A percentile compares a stretch with the other conserved stretches of the same genome.
These are phyloP conservation scores for Solanum hybrid DNA, from an alignment of 305 asterid species.

Conservation along the genomic window DNA sequence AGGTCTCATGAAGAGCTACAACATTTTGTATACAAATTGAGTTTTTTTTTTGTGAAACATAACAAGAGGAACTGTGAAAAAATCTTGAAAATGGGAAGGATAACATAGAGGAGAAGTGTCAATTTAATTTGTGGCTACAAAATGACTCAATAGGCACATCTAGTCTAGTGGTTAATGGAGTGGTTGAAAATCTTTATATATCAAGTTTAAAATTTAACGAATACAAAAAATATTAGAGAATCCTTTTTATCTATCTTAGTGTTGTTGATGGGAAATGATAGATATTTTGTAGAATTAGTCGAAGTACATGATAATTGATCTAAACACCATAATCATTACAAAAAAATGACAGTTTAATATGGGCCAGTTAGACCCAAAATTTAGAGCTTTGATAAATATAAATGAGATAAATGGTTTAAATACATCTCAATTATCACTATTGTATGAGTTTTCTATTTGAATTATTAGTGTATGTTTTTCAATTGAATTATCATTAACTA, in stretches of 20 bases:
- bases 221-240: no score
- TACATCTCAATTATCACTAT: neutral
- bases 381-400: neutral
- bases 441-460: no score
- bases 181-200: no score
- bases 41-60: neutral
- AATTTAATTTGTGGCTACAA: neutral
- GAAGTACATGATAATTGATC: fast-evolving
- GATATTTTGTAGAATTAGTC: fast-evolving
- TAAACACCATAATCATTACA: no score
- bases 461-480: no score
- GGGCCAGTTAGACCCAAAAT: neutral
- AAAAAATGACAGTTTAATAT: neutral
- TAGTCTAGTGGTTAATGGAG: fast-evolving
- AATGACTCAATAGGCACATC: neutral
- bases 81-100: neutral
- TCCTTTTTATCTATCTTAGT: no score
- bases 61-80: neutral
- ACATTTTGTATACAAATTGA: neutral
- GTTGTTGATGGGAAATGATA: no score
- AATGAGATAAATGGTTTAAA: neutral
- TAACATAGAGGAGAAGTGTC: neutral
- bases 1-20: neutral
- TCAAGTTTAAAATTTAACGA: no score
- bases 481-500: no score